Conservation (phyloP, 108 stramenopile species). For the Ochromonas danica region DNA sequence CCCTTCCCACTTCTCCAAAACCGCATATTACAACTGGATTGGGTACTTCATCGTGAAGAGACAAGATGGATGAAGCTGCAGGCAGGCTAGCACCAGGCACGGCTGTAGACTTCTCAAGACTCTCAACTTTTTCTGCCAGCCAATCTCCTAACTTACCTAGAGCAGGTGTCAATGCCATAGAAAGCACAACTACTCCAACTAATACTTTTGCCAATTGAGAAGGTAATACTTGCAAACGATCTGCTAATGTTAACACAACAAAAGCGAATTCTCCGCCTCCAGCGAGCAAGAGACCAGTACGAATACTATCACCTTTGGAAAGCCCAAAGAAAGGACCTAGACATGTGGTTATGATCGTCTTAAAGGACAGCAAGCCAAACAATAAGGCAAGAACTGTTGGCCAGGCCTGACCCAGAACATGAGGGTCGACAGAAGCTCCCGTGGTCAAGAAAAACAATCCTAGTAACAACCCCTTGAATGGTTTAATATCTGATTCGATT, state of each 20-base stretch:
- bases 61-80: no score
- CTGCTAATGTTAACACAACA: constrained; percentile 68
- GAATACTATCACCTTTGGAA: constrained; percentile 63
- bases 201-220: constrained; percentile 56
- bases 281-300: constrained; percentile 62
- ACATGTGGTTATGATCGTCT: constrained; percentile 63
- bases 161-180: constrained; percentile 70
- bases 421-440: constrained; percentile 66
- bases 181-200: constrained; percentile 69
- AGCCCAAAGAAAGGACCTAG: constrained; percentile 61
- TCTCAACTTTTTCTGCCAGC: constrained; percentile 54
- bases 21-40: background rate
- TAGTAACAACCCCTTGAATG: constrained; percentile 73
- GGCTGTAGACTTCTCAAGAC: constrained; percentile 56
- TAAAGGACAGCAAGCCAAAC: constrained; percentile 62
- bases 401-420: constrained; percentile 60
- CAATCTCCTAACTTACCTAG: constrained; percentile 64
- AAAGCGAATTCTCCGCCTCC: constrained; percentile 74
- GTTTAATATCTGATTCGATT: constrained; percentile 74
- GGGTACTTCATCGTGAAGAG: background rate
- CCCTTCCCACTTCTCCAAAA: background rate
- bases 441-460: constrained; percentile 74
- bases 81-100: no score
- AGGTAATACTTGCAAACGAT: constrained; percentile 63
- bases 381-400: constrained; percentile 61